Percentiles rank a stretch among this genome's conserved stretches.
Conservation (phyloP, 2,329 filamentous ascomycete genomes). For the Metarhizium guizhouense region DNA sequence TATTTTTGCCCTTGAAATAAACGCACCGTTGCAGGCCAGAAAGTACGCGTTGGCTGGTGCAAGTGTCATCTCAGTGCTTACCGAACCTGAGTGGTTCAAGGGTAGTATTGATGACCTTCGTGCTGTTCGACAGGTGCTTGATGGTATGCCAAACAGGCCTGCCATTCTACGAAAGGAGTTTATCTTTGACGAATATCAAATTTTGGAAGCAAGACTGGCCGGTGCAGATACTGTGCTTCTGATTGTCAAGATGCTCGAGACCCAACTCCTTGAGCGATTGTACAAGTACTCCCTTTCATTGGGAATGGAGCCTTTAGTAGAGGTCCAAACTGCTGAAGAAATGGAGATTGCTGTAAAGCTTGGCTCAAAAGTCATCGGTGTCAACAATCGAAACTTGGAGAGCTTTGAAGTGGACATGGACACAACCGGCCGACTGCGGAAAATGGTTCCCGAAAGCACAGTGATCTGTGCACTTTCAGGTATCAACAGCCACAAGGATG, state of each 20-base stretch:
- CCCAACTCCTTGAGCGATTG: conserved; percentile 61
- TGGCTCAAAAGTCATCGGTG: conserved; percentile 85
- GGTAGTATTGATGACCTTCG: conserved; percentile 90
- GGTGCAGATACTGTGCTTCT: conserved; percentile 91
- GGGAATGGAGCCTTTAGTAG: conserved; percentile 95
- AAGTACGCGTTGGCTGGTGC: conserved; percentile 91
- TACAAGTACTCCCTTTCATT: conserved; percentile 85
- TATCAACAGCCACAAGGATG: conserved; percentile 82
- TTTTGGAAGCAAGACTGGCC: conserved; percentile 83
- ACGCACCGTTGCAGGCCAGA: conserved; percentile 80
- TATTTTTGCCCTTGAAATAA: conserved; percentile 78
- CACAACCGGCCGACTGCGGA: conserved; percentile 81
- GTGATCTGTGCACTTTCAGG: conserved; percentile 91
- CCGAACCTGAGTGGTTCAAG: conserved; percentile 98
- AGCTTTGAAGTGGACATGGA: conserved; percentile 95
- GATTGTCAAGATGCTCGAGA: conserved; percentile 96
- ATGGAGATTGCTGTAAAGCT: conserved; percentile 82
- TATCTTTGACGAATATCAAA: conserved; percentile 96
- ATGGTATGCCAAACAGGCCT: conserved; percentile 84
- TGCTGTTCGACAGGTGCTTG: conserved; percentile 78
- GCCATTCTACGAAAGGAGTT: conserved; percentile 94
- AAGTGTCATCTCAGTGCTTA: conserved; percentile 96
- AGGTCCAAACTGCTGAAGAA: conserved; percentile 90
- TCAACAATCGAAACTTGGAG: conserved; percentile 94
- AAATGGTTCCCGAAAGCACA: conserved; percentile 75